phyloP scores from a whole-genome alignment of 768 basidiomycete species.

The Xerocomus brunneocitrinus region DNA sequence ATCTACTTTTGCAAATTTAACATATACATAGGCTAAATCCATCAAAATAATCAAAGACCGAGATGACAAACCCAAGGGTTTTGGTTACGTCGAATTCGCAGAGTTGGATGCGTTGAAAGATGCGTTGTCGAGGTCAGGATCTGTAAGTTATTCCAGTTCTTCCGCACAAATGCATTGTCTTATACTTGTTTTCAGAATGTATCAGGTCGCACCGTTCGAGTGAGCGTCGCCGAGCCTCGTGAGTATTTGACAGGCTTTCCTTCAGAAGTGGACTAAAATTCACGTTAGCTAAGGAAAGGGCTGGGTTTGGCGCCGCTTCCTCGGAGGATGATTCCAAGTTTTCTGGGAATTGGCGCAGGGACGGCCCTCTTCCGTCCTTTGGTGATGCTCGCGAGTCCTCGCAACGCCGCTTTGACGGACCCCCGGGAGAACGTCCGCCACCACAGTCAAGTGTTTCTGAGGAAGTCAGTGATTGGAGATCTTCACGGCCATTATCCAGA shows the following conservation, averaged over 20 bases:
- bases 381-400: conserved; percentile 59
- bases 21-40: conserved; percentile 55
- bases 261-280: conserved; percentile 7
- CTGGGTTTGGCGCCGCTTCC: conserved; percentile 46
- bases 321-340: conserved; percentile 78
- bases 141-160: conserved; percentile 43
- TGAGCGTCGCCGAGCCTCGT: conserved; percentile 97
- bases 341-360: conserved; percentile 79
- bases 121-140: conserved; percentile 67
- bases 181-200: conserved; percentile 44
- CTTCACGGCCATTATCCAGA: conserved; percentile 40
- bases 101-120: conserved; percentile 82
- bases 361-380: conserved; percentile 75
- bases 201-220: conserved; percentile 75
- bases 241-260: conserved; percentile 34
- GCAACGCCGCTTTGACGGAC: conserved; percentile 64
- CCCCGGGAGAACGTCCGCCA: conserved; percentile 38
- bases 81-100: conserved; percentile 96
- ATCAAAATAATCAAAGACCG: conserved; percentile 91
- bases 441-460: conserved; percentile 56
- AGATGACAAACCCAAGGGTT: conserved; percentile 95
- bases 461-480: conserved; percentile 66
- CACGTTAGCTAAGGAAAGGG: conserved; percentile 68
- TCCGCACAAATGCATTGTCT: not conserved
- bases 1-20: not conserved